These are phyloP conservation scores for Echria macrotheca DNA, from an alignment of 495 filamentous ascomycete species.

Conservation along the genomic window DNA sequence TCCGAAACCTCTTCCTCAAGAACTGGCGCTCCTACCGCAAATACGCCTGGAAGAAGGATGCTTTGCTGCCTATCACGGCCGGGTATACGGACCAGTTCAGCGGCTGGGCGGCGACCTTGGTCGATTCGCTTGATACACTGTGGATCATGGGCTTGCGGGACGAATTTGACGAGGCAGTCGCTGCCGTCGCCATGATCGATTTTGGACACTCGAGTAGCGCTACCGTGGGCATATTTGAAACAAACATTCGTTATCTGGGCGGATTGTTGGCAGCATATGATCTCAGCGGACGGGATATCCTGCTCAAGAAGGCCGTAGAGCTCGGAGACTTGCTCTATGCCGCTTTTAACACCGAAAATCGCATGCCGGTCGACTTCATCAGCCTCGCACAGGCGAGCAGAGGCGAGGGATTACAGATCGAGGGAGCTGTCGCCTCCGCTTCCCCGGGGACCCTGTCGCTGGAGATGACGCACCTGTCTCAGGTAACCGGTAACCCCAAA, in stretches of 20 bases:
- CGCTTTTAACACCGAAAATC: constrained; percentile 81
- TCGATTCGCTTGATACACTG: constrained; percentile 79
- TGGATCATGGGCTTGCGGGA: constrained; percentile 87
- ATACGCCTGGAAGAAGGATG: constrained; percentile 76
- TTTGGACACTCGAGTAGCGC: constrained; percentile 65
- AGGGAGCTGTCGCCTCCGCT: constrained; percentile 27
- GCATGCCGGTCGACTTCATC: constrained; percentile 68
- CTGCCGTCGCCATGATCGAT: constrained; percentile 68
- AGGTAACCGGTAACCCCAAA: constrained; percentile 76
- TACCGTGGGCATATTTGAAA: constrained; percentile 74
- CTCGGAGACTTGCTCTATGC: constrained; percentile 78
- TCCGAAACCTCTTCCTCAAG: constrained; percentile 63
- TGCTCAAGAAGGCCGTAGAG: constrained; percentile 76
- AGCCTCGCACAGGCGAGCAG: constrained; percentile 47
- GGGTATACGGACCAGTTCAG: constrained; percentile 65
- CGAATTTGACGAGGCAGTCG: constrained; percentile 79
- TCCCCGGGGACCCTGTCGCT: constrained; percentile 58
- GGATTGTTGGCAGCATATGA: constrained; percentile 76
- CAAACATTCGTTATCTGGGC: constrained; percentile 76
- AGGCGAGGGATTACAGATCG: constrained; percentile 29
- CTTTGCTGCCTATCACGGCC: constrained; percentile 62
- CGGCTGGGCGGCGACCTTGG: constrained; percentile 86
- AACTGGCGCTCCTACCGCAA: constrained; percentile 72
- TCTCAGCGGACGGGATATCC: constrained; percentile 60
- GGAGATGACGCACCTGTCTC: constrained; percentile 81